phyloP scores from a whole-genome alignment of 2,329 filamentous ascomycete genomes.

The Cryphonectria radicalis region DNA sequence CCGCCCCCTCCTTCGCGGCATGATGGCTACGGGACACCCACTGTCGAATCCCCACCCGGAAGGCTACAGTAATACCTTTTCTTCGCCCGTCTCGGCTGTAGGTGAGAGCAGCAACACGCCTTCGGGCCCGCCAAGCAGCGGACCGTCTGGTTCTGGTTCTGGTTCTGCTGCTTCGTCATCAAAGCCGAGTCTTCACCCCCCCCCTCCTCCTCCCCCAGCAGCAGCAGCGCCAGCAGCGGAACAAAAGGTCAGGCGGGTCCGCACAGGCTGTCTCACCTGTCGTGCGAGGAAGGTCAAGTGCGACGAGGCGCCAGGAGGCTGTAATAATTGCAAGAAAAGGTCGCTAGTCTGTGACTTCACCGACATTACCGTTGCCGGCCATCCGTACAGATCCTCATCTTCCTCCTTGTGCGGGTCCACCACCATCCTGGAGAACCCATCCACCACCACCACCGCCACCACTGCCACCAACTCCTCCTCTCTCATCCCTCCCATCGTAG shows the following conservation, averaged over 20 bases:
- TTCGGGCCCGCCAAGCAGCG: neutral
- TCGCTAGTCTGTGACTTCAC: slow-evolving; percentile 9
- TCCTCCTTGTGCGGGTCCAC: neutral
- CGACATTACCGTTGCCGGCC: neutral
- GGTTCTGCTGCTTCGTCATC: neutral
- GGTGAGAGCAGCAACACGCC: neutral
- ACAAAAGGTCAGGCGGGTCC: slow-evolving; percentile 10
- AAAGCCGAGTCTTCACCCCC: neutral
- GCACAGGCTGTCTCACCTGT: slow-evolving; percentile 24
- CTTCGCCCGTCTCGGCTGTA: neutral
- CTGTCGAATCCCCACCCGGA: slow-evolving; percentile 2
- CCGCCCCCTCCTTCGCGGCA: neutral
- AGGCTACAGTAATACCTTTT: neutral
- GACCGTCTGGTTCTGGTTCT: neutral
- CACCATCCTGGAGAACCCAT: neutral
- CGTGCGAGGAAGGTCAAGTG: slow-evolving; percentile 21
- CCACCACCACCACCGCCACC: neutral
- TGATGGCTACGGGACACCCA: slow-evolving; percentile 11
- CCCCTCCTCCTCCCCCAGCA: neutral
- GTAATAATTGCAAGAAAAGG: slow-evolving; percentile 21
- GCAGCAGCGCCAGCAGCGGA: neutral
- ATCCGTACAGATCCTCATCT: neutral
- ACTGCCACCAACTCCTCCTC: too few species aligned
- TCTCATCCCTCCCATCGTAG: neutral
- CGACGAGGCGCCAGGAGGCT: slow-evolving; percentile 18